Base-by-base conservation (phyloP, 163 green algal genomes). In the Volvox carteri region DNA sequence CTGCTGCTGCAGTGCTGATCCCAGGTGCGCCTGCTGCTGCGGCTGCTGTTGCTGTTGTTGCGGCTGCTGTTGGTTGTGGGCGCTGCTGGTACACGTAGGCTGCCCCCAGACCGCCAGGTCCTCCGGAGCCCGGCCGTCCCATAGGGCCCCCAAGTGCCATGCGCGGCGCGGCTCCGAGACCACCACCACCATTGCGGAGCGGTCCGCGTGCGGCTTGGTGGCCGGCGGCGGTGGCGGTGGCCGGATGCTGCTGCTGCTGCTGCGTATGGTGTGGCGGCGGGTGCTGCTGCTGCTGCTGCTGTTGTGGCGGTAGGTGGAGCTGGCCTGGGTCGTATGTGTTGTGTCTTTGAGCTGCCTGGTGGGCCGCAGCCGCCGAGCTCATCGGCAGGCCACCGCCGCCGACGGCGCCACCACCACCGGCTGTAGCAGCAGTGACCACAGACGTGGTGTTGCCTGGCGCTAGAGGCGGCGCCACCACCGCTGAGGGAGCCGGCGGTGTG, bases 51-150 rank as follows among this genome's bases (percentile, higher is more conserved):
- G n/a, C n/a, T n/a, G n/a, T n/a, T n/a, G n/a, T n/a, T n/a, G n/a
- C n/a, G n/a, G n/a, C n/a, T n/a, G n/a, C n/a, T n/a, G n/a, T n/a
- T n/a, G n/a, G n/a, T n/a, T n/a, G n/a, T n/a, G n/a, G n/a, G n/a
- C n/a, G n/a, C n/a, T n/a, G n/a, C n/a, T n/a, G n/a, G 84, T 25
- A 83, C 30, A 37, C 12, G 9, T 28, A 84, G 68, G 68, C 84
- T 50, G 68, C 84, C 41, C 14, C 58, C 23, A 46, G 79, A 33
- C 5, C 54, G 25, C 54, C 54, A 23, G 54, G 54, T 65, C 28
- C 54, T 30, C 41, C 72, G 14, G 73, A 8, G 21, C 46, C 73
- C 73, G 73, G 44, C 2, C 44, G 73, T 6, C 28, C 25, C n/a
- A 52, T 30, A 18, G 44, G 44, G 23, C 6, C 18, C 23, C 18